These are phyloP conservation scores for Geotrichum restrictum DNA, from an alignment of 1,139 yeast species.

Conservation along the genomic window DNA sequence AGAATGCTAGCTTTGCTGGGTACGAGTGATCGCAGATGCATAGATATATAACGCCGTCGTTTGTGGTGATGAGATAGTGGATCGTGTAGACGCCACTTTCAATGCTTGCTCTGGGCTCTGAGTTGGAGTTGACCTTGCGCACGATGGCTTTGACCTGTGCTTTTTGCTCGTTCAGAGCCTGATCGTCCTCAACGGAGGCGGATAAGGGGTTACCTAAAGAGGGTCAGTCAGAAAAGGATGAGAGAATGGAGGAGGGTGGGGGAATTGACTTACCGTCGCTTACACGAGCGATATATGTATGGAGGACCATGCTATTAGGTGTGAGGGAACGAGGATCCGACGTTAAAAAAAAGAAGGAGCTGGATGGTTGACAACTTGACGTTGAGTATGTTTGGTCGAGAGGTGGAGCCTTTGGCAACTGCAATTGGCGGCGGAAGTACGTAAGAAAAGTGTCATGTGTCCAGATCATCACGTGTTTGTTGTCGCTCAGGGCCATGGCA, in stretches of 20 bases:
- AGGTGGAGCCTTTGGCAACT: no score
- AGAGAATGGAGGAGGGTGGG: background rate
- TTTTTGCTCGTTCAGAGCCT: slow-evolving; percentile 65
- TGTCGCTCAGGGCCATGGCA: no score
- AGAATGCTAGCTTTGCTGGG: slow-evolving; percentile 84
- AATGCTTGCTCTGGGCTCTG: slow-evolving; percentile 82
- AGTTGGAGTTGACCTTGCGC: slow-evolving; percentile 69
- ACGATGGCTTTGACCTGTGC: slow-evolving; percentile 77
- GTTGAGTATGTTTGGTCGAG: no score
- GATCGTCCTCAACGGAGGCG: slow-evolving; percentile 86
- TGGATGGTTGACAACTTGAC: no score
- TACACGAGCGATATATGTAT: slow-evolving; percentile 32
- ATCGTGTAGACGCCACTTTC: slow-evolving; percentile 73
- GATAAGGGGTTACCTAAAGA: slow-evolving; percentile 84
- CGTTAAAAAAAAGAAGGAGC: no score
- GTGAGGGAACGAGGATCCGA: no score
- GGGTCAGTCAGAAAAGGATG: slow-evolving; percentile 1
- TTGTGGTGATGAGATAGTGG: slow-evolving; percentile 64
- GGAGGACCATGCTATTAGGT: slow-evolving; percentile 28
- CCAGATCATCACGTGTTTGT: no score
- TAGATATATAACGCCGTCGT: slow-evolving; percentile 57
- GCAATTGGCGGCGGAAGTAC: no score
- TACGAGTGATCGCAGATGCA: slow-evolving; percentile 73
- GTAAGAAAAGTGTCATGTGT: no score
- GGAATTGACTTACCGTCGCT: slow-evolving; percentile 32